These are phyloP conservation scores for Protostelium mycophagum DNA, from an alignment of 78 protist species.

Conservation along the genomic window DNA sequence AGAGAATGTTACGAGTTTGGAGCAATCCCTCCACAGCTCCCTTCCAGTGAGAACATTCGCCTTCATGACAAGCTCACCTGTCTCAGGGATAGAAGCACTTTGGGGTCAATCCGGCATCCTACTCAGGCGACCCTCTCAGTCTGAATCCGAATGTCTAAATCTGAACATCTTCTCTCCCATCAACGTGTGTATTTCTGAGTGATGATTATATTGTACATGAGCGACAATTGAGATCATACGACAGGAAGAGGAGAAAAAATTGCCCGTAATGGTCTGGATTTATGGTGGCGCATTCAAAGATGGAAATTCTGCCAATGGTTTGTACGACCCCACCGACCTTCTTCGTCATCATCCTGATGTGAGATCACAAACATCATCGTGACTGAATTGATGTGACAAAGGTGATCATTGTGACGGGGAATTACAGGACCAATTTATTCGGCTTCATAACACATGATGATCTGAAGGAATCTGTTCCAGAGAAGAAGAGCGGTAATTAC, in stretches of 20 bases:
- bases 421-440: slow-evolving; percentile 36
- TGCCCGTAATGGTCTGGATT: background rate
- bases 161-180: background rate
- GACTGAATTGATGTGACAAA: background rate
- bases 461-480: background rate
- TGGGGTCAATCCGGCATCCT: background rate
- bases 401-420: slow-evolving; percentile 28
- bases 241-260: background rate
- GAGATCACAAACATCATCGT: background rate
- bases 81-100: background rate
- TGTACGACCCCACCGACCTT: background rate
- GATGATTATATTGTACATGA: background rate
- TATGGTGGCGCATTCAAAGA: background rate
- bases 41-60: background rate
- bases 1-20: background rate
- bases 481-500: background rate
- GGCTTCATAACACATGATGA: slow-evolving; percentile 14
- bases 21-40: background rate
- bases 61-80: background rate
- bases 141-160: background rate
- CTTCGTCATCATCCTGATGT: background rate
- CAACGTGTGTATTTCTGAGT: background rate
- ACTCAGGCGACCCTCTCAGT: background rate
- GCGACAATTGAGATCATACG: too few relatives aligned
- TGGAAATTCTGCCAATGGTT: background rate